These are phyloP conservation scores for Suillus sp. DNA, from an alignment of 768 basidiomycete genomes.

Conservation along the genomic window DNA sequence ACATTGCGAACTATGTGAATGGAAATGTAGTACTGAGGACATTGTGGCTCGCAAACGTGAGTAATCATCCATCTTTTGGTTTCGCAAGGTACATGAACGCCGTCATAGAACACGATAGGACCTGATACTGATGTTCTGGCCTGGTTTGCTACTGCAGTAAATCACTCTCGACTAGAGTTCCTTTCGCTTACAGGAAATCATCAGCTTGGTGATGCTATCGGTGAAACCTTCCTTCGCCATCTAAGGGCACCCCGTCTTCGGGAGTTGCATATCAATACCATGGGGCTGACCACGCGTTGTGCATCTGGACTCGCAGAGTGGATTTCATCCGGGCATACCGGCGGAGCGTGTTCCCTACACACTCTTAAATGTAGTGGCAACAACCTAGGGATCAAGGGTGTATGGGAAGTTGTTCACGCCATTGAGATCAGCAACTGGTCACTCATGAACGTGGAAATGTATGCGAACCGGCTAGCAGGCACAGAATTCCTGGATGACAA, in stretches of 20 bases:
- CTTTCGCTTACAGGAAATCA: constrained; percentile 55
- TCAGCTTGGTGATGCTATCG: constrained; percentile 50
- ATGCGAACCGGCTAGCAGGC: constrained; percentile 41
- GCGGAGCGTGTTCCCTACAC: constrained; percentile 43
- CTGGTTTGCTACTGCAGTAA: constrained; percentile 52
- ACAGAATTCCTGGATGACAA: constrained; percentile 18
- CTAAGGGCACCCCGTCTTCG: constrained; percentile 49
- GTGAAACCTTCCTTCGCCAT: constrained; percentile 48
- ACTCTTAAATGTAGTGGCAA: constrained; percentile 62
- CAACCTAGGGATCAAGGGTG: constrained; percentile 47
- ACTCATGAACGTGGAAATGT: constrained; percentile 51
- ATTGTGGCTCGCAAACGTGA: constrained; percentile 58
- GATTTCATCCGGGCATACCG: constrained; percentile 36
- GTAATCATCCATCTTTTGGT: constrained; percentile 22
- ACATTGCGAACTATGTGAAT: constrained; percentile 53
- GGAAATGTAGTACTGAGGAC: constrained; percentile 46
- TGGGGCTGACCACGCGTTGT: constrained; percentile 48
- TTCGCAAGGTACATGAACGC: constrained; percentile 22
- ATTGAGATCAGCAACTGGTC: constrained; percentile 52
- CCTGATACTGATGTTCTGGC: constrained; percentile 38
- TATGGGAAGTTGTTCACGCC: constrained; percentile 49
- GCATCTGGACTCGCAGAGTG: constrained; percentile 48
- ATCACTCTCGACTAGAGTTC: constrained; percentile 50
- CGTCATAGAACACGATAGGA: constrained; percentile 42
- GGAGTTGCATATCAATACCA: constrained; percentile 54